Evolutionary conservation across 2,329 filamentous ascomycete species (phyloP).

Genomic region (Tothia fuscella): DNA sequence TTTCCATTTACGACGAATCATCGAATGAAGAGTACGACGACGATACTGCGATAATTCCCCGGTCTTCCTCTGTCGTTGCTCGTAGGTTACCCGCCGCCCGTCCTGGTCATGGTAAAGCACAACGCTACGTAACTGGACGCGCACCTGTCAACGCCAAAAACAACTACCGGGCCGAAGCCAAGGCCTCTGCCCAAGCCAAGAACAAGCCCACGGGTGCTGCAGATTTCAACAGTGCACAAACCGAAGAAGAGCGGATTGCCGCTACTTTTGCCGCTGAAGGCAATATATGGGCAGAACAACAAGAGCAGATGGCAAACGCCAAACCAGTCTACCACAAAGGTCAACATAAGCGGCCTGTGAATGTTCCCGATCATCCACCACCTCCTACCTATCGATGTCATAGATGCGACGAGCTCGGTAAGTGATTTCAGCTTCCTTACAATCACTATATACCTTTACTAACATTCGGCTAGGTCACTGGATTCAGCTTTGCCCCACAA

Average conservation of each 20-base stretch:
- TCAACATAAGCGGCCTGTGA: slow-evolving; percentile 42
- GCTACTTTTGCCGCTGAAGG: slow-evolving; percentile 86
- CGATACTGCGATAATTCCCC: slow-evolving; percentile 92
- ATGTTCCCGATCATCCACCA: slow-evolving; percentile 84
- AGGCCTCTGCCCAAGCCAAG: slow-evolving; percentile 30
- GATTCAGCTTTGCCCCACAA: slow-evolving; percentile 98
- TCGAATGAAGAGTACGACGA: slow-evolving; percentile 92
- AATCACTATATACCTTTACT: slow-evolving; percentile 15
- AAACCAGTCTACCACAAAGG: slow-evolving; percentile 4
- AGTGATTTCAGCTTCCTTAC: slow-evolving; percentile 7
- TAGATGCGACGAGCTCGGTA: slow-evolving; percentile 82
- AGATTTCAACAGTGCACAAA: slow-evolving; percentile 63
- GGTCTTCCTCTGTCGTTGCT: slow-evolving; percentile 87
- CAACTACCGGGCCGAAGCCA: slow-evolving; percentile 53
- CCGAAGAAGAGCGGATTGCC: slow-evolving; percentile 86
- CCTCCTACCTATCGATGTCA: slow-evolving; percentile 94
- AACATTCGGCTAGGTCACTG: slow-evolving; percentile 56
- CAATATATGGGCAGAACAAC: slow-evolving; percentile 85
- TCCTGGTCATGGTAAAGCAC: slow-evolving; percentile 77
- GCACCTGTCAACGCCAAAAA: slow-evolving; percentile 85
- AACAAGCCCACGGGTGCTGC: slow-evolving; percentile 13
- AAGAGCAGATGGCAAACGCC: slow-evolving; percentile 76
- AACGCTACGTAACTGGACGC: slow-evolving; percentile 91
- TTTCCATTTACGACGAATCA: slow-evolving; percentile 88
- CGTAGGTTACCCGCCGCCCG: slow-evolving; percentile 73